Evolutionary conservation across 2,329 filamentous ascomycete genomes (phyloP).

Genomic region (Fusarium citri): DNA sequence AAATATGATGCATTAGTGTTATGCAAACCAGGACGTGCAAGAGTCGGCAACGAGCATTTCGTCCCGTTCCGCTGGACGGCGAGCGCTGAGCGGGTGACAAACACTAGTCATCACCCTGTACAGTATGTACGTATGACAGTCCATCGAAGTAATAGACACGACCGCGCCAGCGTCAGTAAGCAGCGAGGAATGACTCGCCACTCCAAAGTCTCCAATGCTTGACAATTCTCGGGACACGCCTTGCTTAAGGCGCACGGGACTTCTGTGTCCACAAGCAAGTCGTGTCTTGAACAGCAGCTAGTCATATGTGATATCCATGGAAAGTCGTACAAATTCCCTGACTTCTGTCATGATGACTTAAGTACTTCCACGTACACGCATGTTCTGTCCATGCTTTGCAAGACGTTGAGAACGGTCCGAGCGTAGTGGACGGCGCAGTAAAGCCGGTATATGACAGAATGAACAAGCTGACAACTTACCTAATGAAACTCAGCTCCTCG

Average conservation of each 20-base stretch:
- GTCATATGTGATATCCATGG: constrained; percentile 15
- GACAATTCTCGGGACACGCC: background rate
- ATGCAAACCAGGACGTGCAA: constrained; percentile 21
- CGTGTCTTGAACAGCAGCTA: constrained; percentile 14
- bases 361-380: constrained; percentile 6
- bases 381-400: background rate
- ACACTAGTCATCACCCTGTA: background rate
- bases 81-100: background rate
- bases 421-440: background rate
- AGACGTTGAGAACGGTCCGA: constrained; percentile 1
- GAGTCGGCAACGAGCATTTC: constrained; percentile 7
- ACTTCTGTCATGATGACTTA: constrained; percentile 11
- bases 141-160: background rate
- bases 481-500: constrained; percentile 77
- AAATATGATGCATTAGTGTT: constrained; percentile 31
- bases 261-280: constrained; percentile 3
- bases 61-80: background rate
- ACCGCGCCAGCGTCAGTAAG: background rate
- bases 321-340: constrained; percentile 1
- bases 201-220: background rate
- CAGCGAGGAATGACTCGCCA: background rate
- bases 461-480: constrained; percentile 62
- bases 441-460: background rate
- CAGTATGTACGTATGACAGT: background rate
- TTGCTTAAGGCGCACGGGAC: constrained; percentile 7